These are phyloP conservation scores for Candida nemodendra DNA, from an alignment of 805 yeast genomes.

Conservation along the genomic window DNA sequence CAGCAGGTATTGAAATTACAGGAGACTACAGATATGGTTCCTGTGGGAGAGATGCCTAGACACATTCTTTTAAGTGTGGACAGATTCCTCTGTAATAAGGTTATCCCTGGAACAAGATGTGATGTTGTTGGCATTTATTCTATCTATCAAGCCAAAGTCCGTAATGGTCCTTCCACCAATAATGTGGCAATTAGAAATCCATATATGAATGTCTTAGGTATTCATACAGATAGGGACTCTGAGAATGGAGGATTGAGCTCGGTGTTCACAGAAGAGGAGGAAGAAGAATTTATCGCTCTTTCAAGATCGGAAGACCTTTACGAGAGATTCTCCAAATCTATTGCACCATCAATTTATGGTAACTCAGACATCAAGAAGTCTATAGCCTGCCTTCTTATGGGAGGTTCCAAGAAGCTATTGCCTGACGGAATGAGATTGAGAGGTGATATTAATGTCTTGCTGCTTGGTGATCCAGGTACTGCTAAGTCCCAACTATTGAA, in stretches of 20 bases:
- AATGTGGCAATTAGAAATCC: conserved; percentile 90
- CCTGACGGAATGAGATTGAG: conserved; percentile 97
- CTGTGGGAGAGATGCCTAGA: conserved; percentile 98
- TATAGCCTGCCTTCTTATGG: conserved; percentile 86
- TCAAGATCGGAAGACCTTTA: conserved; percentile 84
- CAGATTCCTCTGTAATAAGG: conserved; percentile 82
- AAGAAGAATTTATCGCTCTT: conserved; percentile 80
- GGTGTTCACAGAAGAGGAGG: conserved; percentile 87
- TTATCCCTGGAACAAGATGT: conserved; percentile 94
- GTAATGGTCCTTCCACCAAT: conserved; percentile 45
- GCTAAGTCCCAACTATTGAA: conserved; percentile 95
- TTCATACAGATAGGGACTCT: conserved; percentile 72
- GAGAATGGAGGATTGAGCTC: conserved; percentile 45
- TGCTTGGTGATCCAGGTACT: conserved; percentile 98
- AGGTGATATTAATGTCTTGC: conserved; percentile 92
- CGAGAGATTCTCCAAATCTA: conserved; percentile 79
- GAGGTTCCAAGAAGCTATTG: conserved; percentile 87
- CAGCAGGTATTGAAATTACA: conserved; percentile 93
- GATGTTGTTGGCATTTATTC: conserved; percentile 91
- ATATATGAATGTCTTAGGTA: conserved; percentile 81
- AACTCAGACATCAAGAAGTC: conserved; percentile 91
- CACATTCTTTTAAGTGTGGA: conserved; percentile 86
- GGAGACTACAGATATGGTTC: conserved; percentile 98
- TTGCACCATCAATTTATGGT: conserved; percentile 97
- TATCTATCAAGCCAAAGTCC: conserved; percentile 74